A percentile compares a stretch with the other conserved stretches of the same genome.
Conservation (phyloP, 1,284 basidiomycete genomes). For the Ganoderma sinense region DNA sequence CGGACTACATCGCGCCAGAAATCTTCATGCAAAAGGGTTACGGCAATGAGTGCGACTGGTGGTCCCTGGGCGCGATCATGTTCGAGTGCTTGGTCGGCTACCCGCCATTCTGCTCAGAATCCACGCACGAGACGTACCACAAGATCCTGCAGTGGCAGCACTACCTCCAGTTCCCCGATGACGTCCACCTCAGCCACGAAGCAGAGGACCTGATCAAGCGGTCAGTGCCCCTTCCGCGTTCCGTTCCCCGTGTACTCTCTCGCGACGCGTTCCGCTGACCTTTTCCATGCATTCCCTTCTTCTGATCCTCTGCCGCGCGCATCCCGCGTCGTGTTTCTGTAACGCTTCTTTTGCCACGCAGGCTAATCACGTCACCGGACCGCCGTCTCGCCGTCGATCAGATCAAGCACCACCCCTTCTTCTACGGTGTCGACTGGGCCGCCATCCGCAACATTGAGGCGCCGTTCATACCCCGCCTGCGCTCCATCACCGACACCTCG, state of each 20-base stretch:
- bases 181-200: slow-evolving; percentile 93
- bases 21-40: slow-evolving; percentile 99
- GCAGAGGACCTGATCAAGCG: slow-evolving; percentile 91
- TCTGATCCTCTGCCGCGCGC: slow-evolving; percentile 1
- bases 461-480: slow-evolving; percentile 93
- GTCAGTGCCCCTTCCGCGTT: slow-evolving; percentile 47
- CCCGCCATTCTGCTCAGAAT: slow-evolving; percentile 98
- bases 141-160: slow-evolving; percentile 97
- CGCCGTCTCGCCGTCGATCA: slow-evolving; percentile 84
- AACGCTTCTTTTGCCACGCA: slow-evolving; percentile 34
- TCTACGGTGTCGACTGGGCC: slow-evolving; percentile 96
- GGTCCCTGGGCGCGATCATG: slow-evolving; percentile 97
- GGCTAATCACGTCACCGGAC: slow-evolving; percentile 88
- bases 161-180: slow-evolving; percentile 94
- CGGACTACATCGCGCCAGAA: slow-evolving; percentile 99
- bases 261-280: slow-evolving; percentile 1
- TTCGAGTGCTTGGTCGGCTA: slow-evolving; percentile 98
- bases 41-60: slow-evolving; percentile 99
- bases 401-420: slow-evolving; percentile 95
- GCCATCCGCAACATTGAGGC: slow-evolving; percentile 93
- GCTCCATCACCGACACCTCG: slow-evolving; percentile 92
- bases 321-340: slow-evolving; percentile 12
- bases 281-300: background rate
- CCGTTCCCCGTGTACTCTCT: background rate
- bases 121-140: slow-evolving; percentile 97